Base-by-base conservation (phyloP, 345 rosid genomes). In the Adansonia digitata region DNA sequence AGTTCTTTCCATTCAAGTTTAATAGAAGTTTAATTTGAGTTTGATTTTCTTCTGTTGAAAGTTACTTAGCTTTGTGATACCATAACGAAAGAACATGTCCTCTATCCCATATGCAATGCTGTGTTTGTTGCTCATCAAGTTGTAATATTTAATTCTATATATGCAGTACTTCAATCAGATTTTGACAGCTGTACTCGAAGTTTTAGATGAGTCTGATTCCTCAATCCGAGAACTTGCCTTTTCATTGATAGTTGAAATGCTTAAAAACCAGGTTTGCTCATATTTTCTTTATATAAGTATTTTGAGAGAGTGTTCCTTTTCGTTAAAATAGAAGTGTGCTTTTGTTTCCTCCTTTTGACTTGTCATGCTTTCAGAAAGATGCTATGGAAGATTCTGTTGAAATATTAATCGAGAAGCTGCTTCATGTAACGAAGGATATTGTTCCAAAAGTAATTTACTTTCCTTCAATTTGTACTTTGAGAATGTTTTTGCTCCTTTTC, bases 81-180 rank as follows among this genome's bases (percentile, higher is more conserved):
- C 8, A 15, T 46, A 46, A 68, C 0, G 12, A 68, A 46, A 45
- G 53, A 68, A 17, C n/a, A 34, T 46, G 11, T 46, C 57, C 17
- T 65, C 17, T 31, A 17, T 15, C 57, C 31, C 29, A 17, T 61
- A 18, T 66, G 26, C 66, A 27, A 39, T 29, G 43, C n/a, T 39
- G 60, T 71, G 24, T 37, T 27, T 34, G 14, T 45, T 35, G 39
- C 37, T 17, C 40, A 43, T 60, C 20, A 31, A 24, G 60, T 10
- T 66, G 57, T 59, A 40, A 74, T 48, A 57, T 51, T 60, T 15
- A 43, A 59, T 72, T 75, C 51, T 49, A 37, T 77, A 13, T 80
- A 60, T 78, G 83, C 97, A 95, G 99, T 93, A 91, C 83, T 91
- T 93, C 88, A 95, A 93, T 86, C 99, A 91, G 85, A 93, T 95